Percentiles rank a stretch among this genome's conserved stretches.
phyloP scores from a whole-genome alignment of 176 grass and related monocot species.

The Bothriochloa decipiens region DNA sequence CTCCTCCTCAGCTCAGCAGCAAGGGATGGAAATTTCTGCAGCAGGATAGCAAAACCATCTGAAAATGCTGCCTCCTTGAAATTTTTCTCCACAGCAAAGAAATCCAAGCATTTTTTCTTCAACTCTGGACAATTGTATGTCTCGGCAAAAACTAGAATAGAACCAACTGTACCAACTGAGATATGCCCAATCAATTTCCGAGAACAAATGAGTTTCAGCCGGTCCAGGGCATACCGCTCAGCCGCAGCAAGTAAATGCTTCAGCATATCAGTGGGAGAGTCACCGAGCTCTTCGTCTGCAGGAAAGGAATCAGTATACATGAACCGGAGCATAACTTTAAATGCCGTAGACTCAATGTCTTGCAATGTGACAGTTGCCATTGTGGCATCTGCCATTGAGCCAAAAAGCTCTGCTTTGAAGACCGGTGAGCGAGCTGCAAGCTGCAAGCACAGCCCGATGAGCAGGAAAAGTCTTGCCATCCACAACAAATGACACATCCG shows the following conservation, averaged over 20 bases:
- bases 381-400: not conserved
- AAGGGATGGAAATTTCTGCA: not conserved
- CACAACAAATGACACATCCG: not conserved
- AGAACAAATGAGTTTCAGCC: not conserved
- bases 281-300: not conserved
- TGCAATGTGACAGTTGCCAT: not conserved
- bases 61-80: not conserved
- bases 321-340: constrained; percentile 47
- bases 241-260: not conserved
- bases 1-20: not conserved
- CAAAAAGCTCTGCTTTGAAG: not conserved
- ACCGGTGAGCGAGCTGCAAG: not conserved
- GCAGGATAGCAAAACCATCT: not conserved
- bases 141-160: too few relatives aligned
- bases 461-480: not conserved
- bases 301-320: constrained; percentile 50
- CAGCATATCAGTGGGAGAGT: not conserved
- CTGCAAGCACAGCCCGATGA: not conserved
- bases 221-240: not conserved
- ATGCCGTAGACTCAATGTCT: not conserved
- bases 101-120: too few relatives aligned
- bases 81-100: too few relatives aligned
- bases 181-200: not conserved
- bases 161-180: too few relatives aligned
- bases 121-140: too few relatives aligned